Evolutionary conservation across 2,329 filamentous ascomycete species (phyloP).

Genomic region (Akanthomyces lecanii): DNA sequence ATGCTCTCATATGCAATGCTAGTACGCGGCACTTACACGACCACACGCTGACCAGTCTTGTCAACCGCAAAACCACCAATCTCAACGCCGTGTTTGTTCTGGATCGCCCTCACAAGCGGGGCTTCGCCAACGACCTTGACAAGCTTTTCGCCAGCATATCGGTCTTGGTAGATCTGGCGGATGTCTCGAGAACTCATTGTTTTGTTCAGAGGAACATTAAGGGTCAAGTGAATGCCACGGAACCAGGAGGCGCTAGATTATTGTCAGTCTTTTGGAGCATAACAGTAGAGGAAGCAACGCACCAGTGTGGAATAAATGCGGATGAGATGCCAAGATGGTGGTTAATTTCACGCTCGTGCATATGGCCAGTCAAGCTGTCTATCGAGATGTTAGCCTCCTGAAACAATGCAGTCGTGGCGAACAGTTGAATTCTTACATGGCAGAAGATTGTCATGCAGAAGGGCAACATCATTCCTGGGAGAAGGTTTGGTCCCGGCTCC

Average conservation of each 20-base stretch:
- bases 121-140: slow-evolving; percentile 88
- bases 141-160: slow-evolving; percentile 92
- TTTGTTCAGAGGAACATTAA: slow-evolving; percentile 82
- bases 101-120: slow-evolving; percentile 80
- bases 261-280: neutral
- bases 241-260: slow-evolving; percentile 71
- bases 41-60: slow-evolving; percentile 80
- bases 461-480: slow-evolving; percentile 85
- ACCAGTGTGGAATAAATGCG: slow-evolving; percentile 76
- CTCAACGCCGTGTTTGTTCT: slow-evolving; percentile 81
- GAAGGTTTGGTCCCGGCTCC: slow-evolving; percentile 92
- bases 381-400: neutral
- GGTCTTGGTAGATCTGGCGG: slow-evolving; percentile 89
- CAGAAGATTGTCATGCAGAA: slow-evolving; percentile 82
- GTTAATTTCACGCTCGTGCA: slow-evolving; percentile 90
- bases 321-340: slow-evolving; percentile 68
- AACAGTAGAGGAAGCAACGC: slow-evolving; percentile 33
- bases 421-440: slow-evolving; percentile 45
- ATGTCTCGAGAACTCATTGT: slow-evolving; percentile 89
- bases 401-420: neutral
- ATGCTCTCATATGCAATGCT: neutral
- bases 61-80: slow-evolving; percentile 96
- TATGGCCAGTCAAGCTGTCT: slow-evolving; percentile 65
- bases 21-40: slow-evolving; percentile 46
- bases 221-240: slow-evolving; percentile 88